Percentiles rank a stretch among this genome's conserved stretches.
phyloP scores from a whole-genome alignment of 2,329 filamentous ascomycete species.

The Diaporthe sp. region DNA sequence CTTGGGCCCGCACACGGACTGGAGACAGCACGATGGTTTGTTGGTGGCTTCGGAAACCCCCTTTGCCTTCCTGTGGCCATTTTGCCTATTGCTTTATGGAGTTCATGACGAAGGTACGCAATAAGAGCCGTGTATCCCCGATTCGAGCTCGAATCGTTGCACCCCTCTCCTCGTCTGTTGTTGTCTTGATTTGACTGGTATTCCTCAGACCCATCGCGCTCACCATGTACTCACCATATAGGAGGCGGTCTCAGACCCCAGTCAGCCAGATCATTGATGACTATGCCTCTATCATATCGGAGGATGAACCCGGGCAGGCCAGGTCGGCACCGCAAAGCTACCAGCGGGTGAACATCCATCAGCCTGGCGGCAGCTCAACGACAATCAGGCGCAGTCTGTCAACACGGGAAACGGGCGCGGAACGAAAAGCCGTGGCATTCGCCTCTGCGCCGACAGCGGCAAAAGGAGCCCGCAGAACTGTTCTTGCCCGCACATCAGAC shows the following conservation, averaged over 20 bases:
- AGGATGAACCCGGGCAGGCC: background rate
- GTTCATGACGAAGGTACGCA: background rate
- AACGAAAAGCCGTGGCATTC: background rate
- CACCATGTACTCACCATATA: background rate
- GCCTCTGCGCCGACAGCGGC: background rate
- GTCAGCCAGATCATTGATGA: slow-evolving; percentile 17
- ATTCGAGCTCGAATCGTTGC: background rate
- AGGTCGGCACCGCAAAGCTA: slow-evolving; percentile 35
- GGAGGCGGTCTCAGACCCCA: background rate
- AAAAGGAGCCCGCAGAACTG: slow-evolving; percentile 21
- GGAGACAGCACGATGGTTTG: background rate
- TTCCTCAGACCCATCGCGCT: background rate
- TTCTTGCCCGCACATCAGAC: slow-evolving; percentile 26
- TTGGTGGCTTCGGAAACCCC: background rate
- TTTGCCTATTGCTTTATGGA: background rate
- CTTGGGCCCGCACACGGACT: slow-evolving; percentile 14
- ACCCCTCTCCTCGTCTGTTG: background rate
- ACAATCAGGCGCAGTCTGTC: slow-evolving; percentile 34
- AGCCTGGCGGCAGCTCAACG: slow-evolving; percentile 30
- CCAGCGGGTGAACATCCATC: slow-evolving; percentile 35
- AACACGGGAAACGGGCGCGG: background rate
- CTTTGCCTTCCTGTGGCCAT: background rate
- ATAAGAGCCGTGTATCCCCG: slow-evolving; percentile 13
- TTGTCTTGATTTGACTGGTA: background rate
- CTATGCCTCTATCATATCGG: background rate